These are phyloP conservation scores for Nectriaceae sp. DNA, from an alignment of 2,329 filamentous ascomycete genomes.

Conservation along the genomic window DNA sequence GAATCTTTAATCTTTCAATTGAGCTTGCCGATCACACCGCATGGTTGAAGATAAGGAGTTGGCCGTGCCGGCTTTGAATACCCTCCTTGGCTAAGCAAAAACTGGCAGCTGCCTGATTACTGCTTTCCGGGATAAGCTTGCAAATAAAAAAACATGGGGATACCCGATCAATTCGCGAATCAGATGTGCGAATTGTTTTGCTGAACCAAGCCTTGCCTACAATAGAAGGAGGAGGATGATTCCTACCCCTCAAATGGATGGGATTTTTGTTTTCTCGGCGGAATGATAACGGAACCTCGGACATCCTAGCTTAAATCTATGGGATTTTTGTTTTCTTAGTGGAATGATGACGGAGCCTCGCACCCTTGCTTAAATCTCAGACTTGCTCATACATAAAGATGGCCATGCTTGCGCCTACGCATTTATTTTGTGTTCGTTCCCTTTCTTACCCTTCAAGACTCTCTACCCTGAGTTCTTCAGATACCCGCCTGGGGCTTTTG, in stretches of 20 bases:
- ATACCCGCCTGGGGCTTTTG: no score
- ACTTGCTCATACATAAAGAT: slow-evolving; percentile 11
- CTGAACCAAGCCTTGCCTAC: slow-evolving; percentile 4
- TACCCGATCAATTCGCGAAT: not conserved
- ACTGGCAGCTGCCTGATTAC: not conserved
- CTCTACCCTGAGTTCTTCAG: not conserved
- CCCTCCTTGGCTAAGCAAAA: not conserved
- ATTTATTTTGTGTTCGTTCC: not conserved
- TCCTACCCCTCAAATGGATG: not conserved
- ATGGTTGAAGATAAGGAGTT: not conserved
- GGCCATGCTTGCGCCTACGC: not conserved
- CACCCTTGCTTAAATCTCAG: not conserved
- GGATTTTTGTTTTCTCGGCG: slow-evolving; percentile 18
- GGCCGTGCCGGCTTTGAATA: not conserved
- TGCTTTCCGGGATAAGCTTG: not conserved
- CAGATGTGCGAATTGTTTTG: not conserved
- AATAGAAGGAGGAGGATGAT: slow-evolving; percentile 16
- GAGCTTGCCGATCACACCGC: no score
- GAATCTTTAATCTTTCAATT: no score
- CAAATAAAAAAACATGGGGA: not conserved
- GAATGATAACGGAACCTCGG: slow-evolving; percentile 13
- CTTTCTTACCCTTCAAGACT: not conserved
- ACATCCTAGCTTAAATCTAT: not conserved
- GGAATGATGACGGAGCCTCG: slow-evolving; percentile 13
- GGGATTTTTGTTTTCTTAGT: slow-evolving; percentile 18